A percentile compares a stretch with the other conserved stretches of the same genome.
These are phyloP conservation scores for Nephelium lappaceum DNA, from an alignment of 345 rosid species.

Conservation along the genomic window DNA sequence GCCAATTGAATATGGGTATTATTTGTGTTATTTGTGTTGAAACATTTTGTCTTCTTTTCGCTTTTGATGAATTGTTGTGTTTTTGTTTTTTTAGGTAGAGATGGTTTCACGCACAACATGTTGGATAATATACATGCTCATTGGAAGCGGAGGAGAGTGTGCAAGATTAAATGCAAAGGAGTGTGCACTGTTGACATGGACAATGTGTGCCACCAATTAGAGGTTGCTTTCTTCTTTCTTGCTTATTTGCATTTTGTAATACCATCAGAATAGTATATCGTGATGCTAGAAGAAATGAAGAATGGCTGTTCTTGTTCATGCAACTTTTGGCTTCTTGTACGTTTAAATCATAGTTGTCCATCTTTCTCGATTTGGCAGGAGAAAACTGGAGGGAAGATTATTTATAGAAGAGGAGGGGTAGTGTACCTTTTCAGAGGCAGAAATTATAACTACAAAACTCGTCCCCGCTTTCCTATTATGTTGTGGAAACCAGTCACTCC, in stretches of 20 bases:
- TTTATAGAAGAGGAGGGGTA: slow-evolving; percentile 75
- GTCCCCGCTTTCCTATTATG: slow-evolving; percentile 90
- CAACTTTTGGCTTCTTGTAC: not conserved
- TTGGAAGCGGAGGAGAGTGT: slow-evolving; percentile 85
- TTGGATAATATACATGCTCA: slow-evolving; percentile 85
- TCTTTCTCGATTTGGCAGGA: slow-evolving; percentile 52
- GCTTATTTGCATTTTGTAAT: not conserved
- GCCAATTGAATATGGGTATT: slow-evolving; percentile 91
- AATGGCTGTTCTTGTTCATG: not conserved
- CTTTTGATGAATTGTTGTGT: slow-evolving; percentile 8
- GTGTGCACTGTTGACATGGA: slow-evolving; percentile 96
- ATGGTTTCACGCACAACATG: slow-evolving; percentile 97
- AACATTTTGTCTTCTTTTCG: not conserved
- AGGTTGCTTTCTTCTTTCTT: slow-evolving; percentile 45
- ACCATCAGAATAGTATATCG: too few relatives aligned
- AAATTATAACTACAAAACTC: slow-evolving; percentile 81
- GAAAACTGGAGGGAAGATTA: slow-evolving; percentile 87
- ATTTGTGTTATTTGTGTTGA: not conserved
- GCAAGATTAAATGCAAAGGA: slow-evolving; percentile 94
- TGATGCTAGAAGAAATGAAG: too few relatives aligned
- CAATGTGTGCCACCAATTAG: slow-evolving; percentile 84
- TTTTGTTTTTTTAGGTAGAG: slow-evolving; percentile 65
- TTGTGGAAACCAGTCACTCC: slow-evolving; percentile 88
- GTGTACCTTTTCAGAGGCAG: slow-evolving; percentile 86
- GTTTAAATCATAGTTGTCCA: slow-evolving; percentile 2